A percentile compares a stretch with the other conserved stretches of the same genome.
Evolutionary conservation across 179 eudicot genomes (phyloP).

Genomic region (Vitellaria paradoxa): DNA sequence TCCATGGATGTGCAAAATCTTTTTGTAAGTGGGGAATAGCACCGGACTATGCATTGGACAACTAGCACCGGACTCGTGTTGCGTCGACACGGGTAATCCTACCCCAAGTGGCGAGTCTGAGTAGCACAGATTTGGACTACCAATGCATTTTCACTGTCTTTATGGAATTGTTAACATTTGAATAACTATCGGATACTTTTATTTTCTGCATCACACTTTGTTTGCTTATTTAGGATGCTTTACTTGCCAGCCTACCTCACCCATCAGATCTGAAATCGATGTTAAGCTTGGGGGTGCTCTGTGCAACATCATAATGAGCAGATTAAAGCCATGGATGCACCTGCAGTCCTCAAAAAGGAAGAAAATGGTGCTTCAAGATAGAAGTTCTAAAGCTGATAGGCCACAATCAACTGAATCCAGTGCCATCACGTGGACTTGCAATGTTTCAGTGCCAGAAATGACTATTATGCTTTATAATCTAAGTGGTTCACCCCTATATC

Average conservation of each 20-base stretch:
- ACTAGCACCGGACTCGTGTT: no score
- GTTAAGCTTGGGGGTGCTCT: constrained; percentile 96
- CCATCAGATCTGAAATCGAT: constrained; percentile 87
- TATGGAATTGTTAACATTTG: not conserved
- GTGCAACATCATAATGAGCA: constrained; percentile 74
- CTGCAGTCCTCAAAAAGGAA: constrained; percentile 56
- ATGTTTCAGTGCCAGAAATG: constrained; percentile 95
- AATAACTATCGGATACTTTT: not conserved
- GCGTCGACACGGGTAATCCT: no score
- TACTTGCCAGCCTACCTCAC: constrained; percentile 58
- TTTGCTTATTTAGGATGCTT: constrained; percentile 27
- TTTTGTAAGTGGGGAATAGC: no score
- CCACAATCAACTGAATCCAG: constrained; percentile 48
- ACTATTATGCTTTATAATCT: constrained; percentile 62
- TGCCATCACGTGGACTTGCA: constrained; percentile 85
- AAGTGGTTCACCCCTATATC: constrained; percentile 65
- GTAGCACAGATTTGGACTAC: no score
- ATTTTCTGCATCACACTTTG: constrained; percentile 6
- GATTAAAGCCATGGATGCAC: constrained; percentile 81
- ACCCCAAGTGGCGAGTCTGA: no score
- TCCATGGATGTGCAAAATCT: not conserved
- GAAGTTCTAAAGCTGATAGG: constrained; percentile 36
- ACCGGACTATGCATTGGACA: no score
- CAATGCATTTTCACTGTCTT: no score
- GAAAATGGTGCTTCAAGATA: constrained; percentile 60